A percentile compares a stretch with the other conserved stretches of the same genome.
Evolutionary conservation across 805 yeast genomes (phyloP).

Genomic region (Kazachstania viticola): DNA sequence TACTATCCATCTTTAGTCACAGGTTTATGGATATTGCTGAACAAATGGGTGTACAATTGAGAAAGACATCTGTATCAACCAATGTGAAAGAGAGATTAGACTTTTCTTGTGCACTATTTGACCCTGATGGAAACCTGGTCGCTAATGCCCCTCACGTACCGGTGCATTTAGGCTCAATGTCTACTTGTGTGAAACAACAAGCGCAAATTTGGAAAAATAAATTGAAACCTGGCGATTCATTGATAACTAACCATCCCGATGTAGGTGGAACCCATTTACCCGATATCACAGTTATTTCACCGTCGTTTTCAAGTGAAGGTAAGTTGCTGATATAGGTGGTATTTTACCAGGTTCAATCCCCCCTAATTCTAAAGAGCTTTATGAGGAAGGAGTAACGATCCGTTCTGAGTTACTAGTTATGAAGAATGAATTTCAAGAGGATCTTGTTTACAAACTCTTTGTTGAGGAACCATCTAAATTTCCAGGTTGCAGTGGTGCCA

Average conservation of each 20-base stretch:
- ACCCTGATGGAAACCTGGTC: slow-evolving; percentile 62
- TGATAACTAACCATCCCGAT: slow-evolving; percentile 71
- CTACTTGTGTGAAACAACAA: slow-evolving; percentile 63
- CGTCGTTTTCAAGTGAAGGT: slow-evolving; percentile 55
- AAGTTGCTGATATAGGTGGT: slow-evolving; percentile 77
- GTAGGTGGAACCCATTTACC: slow-evolving; percentile 84
- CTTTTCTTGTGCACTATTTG: slow-evolving; percentile 77
- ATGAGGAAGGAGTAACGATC: slow-evolving; percentile 88
- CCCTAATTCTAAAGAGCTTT: slow-evolving; percentile 72
- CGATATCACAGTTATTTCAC: slow-evolving; percentile 86
- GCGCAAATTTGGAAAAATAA: slow-evolving; percentile 52
- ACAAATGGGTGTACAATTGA: slow-evolving; percentile 74
- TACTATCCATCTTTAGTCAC: slow-evolving; percentile 68
- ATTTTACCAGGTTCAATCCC: slow-evolving; percentile 91
- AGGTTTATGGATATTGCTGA: slow-evolving; percentile 87
- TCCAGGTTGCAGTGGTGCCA: slow-evolving; percentile 84
- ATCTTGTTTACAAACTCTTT: slow-evolving; percentile 47
- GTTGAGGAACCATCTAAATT: slow-evolving; percentile 64
- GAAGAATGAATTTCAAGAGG: slow-evolving; percentile 67
- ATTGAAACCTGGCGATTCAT: slow-evolving; percentile 59
- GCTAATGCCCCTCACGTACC: slow-evolving; percentile 89
- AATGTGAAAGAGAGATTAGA: slow-evolving; percentile 78
- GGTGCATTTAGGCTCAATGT: slow-evolving; percentile 80
- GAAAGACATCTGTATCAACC: slow-evolving; percentile 70
- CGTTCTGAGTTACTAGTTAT: slow-evolving; percentile 63